phyloP scores from a whole-genome alignment of 2,329 filamentous ascomycete genomes.

The Xylaria arbuscula region DNA sequence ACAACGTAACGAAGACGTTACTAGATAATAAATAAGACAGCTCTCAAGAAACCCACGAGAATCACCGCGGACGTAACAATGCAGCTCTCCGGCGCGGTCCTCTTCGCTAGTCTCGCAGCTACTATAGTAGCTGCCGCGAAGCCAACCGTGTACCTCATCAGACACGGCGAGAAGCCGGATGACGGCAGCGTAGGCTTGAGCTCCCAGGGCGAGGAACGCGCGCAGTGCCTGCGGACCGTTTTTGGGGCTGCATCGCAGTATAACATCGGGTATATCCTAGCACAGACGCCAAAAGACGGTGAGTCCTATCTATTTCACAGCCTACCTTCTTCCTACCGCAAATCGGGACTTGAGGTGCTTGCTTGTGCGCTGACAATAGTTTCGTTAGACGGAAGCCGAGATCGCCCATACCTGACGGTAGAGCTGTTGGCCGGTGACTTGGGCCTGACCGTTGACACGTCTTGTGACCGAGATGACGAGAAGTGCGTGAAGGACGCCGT shows the following conservation, averaged over 20 bases:
- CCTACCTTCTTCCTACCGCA: not conserved
- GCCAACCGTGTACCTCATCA: constrained; percentile 70
- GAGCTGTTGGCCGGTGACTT: constrained; percentile 66
- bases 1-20: constrained; percentile 4
- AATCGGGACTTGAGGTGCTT: not conserved
- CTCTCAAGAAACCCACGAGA: not conserved
- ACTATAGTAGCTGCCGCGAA: constrained; percentile 30
- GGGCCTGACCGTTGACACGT: constrained; percentile 64
- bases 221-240: constrained; percentile 68
- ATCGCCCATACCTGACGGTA: constrained; percentile 68
- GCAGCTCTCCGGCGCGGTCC: constrained; percentile 29
- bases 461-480: constrained; percentile 66
- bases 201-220: constrained; percentile 63
- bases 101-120: constrained; percentile 28
- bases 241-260: constrained; percentile 65
- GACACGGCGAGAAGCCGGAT: constrained; percentile 71
- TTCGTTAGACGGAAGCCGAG: constrained; percentile 59
- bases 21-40: not conserved
- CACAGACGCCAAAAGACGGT: constrained; percentile 63
- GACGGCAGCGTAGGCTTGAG: constrained; percentile 62
- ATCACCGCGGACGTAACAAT: constrained; percentile 11
- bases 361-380: not conserved
- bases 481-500: constrained; percentile 65
- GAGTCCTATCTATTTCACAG: constrained; percentile 17
- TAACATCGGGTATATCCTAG: constrained; percentile 69